Percentiles rank a stretch among this genome's conserved stretches.
Evolutionary conservation across 1,284 basidiomycete genomes (phyloP).

Genomic region (Mycosarcoma mackinlayi): DNA sequence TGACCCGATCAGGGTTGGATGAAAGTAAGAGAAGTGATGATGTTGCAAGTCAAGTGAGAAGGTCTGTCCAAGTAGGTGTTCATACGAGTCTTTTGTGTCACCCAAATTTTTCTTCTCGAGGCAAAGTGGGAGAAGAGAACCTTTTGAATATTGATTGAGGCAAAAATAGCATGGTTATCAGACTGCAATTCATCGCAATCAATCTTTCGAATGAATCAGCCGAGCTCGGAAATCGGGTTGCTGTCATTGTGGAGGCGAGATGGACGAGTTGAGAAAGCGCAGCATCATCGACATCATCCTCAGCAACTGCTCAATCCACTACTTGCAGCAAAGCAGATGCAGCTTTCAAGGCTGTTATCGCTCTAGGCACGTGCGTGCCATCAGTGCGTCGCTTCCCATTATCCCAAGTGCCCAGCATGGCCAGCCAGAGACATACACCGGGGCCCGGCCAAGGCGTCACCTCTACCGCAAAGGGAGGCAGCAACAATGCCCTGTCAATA

Average conservation of each 20-base stretch:
- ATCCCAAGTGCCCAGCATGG: slow-evolving; percentile 6
- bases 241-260: slow-evolving; percentile 11
- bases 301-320: too few relatives aligned
- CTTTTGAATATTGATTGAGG: slow-evolving; percentile 5
- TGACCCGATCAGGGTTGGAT: not conserved
- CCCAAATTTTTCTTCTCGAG: slow-evolving; percentile 20
- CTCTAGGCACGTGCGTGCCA: slow-evolving; percentile 1
- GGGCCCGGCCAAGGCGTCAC: slow-evolving; percentile 40
- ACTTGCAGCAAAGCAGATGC: slow-evolving; percentile 9
- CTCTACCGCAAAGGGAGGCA: slow-evolving; percentile 28
- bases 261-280: slow-evolving; percentile 14
- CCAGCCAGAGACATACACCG: slow-evolving; percentile 27
- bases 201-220: not conserved
- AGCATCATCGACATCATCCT: too few relatives aligned
- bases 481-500: slow-evolving; percentile 29
- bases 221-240: slow-evolving; percentile 23
- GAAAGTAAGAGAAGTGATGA: not conserved
- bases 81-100: not conserved
- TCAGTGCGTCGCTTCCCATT: not conserved
- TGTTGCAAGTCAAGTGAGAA: not conserved
- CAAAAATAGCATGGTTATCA: too few relatives aligned
- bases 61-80: not conserved
- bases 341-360: not conserved
- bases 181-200: slow-evolving; percentile 3
- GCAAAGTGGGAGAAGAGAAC: not conserved